Evolutionary conservation across 2,329 filamentous ascomycete species (phyloP), one percentile per base, ranked within the genome.

Genomic region (Verticillium isaacii): DNA sequence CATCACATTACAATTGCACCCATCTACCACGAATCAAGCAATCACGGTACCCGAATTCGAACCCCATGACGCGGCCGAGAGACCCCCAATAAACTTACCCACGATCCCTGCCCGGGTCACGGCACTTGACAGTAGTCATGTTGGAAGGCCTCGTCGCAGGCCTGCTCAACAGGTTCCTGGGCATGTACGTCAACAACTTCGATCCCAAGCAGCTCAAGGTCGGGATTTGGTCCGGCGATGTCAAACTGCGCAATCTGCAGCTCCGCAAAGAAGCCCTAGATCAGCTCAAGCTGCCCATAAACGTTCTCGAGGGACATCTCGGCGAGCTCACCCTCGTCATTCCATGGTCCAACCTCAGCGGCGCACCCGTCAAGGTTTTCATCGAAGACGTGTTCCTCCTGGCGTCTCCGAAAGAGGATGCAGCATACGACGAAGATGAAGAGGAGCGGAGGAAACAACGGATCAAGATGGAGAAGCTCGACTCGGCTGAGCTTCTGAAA

Each of bases 171-270:
- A 91, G 96, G 82, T 98, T 99, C 79, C 81, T 99, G 86, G 96
- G 95, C 84, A 97, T 98, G 90, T 99, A 99, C 77, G 94, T 99
- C 77, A 93, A 96, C 85, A 98, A 99, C 79, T 99, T 99, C 75
- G 95, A 99, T 77, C 92, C 95, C 60, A 90, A 92, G 71, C 95
- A 99, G 81, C 85, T 99, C 67, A 99, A 99, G 74, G 93, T 99
- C 66, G 95, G 96, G 66, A 99, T 99, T 71, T 99, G 94, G 95
- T 96, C 92, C 25, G 95, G 96, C 70, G 95, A 99, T 80, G 95
- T 99, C 71, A 97, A 96, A 79, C 84, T 99, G 56, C 89, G 89
- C 64, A 89, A 99, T 71, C 88, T 99, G 63, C 91, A 99, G 79
- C 85, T 99, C 57, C 92, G 93, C 61, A 87, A 91, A 62, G 95